phyloP scores from a whole-genome alignment of 139 green algal species.

The Ostreobium quekettii region DNA sequence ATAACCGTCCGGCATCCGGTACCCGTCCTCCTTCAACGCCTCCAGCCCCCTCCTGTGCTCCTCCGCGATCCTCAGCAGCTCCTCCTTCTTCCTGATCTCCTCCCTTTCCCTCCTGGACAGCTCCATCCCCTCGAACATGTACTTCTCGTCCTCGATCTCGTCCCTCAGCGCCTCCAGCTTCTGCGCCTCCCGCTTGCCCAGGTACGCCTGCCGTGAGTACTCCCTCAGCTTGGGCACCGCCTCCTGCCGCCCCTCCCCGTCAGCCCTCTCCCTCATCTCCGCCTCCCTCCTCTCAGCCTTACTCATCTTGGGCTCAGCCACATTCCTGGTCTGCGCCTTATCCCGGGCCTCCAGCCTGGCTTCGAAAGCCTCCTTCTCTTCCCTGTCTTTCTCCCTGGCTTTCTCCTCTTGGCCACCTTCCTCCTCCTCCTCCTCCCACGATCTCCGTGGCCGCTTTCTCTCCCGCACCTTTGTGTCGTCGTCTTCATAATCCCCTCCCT shows the following conservation, averaged over 20 bases:
- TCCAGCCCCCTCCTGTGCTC: slow-evolving; percentile 47
- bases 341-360: slow-evolving; percentile 54
- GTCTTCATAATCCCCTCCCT: not conserved
- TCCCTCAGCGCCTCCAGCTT: slow-evolving; percentile 71
- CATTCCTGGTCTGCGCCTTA: slow-evolving; percentile 61
- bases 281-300: slow-evolving; percentile 42
- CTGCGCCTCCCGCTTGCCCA: slow-evolving; percentile 81
- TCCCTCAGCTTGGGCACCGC: slow-evolving; percentile 61
- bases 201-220: slow-evolving; percentile 88
- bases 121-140: slow-evolving; percentile 43
- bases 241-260: slow-evolving; percentile 28
- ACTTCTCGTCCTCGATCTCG: slow-evolving; percentile 58
- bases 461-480: not conserved
- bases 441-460: not conserved
- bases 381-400: slow-evolving; percentile 35
- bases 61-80: slow-evolving; percentile 62
- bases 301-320: slow-evolving; percentile 43
- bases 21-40: slow-evolving; percentile 59
- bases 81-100: slow-evolving; percentile 77
- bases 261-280: slow-evolving; percentile 7
- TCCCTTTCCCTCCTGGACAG: slow-evolving; percentile 75
- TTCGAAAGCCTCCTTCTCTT: slow-evolving; percentile 88
- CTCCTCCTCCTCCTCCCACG: not conserved
- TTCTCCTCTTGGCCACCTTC: not conserved
- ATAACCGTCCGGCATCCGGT: slow-evolving; percentile 82